Evolutionary conservation across 495 filamentous ascomycete genomes (phyloP), one percentile per base, ranked within the genome.

Genomic region (Penicillium parvum): DNA sequence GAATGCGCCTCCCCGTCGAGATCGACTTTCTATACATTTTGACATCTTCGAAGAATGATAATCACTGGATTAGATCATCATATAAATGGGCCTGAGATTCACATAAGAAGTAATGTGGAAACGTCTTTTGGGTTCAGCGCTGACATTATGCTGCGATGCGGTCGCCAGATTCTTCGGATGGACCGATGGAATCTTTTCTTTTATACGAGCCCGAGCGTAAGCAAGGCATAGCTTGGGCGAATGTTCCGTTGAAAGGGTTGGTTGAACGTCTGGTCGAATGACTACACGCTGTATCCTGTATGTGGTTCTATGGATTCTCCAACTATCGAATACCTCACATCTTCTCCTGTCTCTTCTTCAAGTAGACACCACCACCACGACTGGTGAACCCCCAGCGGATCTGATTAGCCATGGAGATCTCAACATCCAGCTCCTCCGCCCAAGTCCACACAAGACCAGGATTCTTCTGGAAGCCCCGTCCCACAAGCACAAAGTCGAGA

Each of bases 391-490:
- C 79, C 82, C 81, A 85, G 2, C 77, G 63, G 39, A 85, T 85
- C 67, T 88, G 84, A 37, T 80, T 78, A 1, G 83, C 78, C 49
- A 79, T 74, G 30, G 77, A 61, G 14, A 85, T 79, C 46, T 81
- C 68, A 9, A 81, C 64, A 7, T 72, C 76, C 32, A 88, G 50
- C 33, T 88, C 83, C 49, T 87, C 78, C 0, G 83, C 85, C 68
- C 74, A 87, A 0, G 65, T 53, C 76, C 84, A 85, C 1, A 84
- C 82, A 27, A 87, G 47, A 4, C 77, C 74, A 0, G 84, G 82
- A 49, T 86, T 80, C 65, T 83, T 83, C 58, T 82, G 78, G 60
- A 87, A 89, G 39, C 69, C 71, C 5, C 85, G 63, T 1, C 85
- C 85, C 5, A 75, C 73, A 28, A 82, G 61, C 5, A 77, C 69